Percentiles rank a stretch among this genome's conserved stretches.
Evolutionary conservation across 306 rosid species (phyloP).

Genomic region (Casuarina equisetifolia): DNA sequence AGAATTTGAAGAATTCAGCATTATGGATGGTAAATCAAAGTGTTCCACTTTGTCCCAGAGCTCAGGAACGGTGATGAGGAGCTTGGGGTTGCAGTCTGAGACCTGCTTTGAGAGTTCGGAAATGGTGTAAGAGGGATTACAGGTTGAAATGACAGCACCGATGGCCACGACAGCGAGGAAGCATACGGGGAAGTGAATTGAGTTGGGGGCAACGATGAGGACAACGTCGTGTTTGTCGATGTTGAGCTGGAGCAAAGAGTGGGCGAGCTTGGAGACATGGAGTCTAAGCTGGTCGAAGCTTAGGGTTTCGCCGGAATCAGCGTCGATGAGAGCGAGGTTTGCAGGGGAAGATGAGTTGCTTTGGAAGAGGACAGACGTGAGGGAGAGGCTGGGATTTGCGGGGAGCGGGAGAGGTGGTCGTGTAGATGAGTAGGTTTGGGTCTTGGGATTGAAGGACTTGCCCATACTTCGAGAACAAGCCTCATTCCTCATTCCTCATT

Average conservation of each 20-base stretch:
- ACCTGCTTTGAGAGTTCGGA: conserved; percentile 37
- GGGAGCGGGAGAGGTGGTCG: conserved; percentile 46
- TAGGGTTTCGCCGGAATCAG: conserved; percentile 28
- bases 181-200: conserved; percentile 12
- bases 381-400: conserved; percentile 37
- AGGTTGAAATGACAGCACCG: conserved; percentile 37
- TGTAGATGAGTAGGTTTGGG: conserved; percentile 27
- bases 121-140: conserved; percentile 33
- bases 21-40: conserved; percentile 27
- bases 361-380: conserved; percentile 53
- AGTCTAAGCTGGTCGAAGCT: conserved; percentile 42
- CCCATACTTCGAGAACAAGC: neutral
- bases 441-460: neutral
- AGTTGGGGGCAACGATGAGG: conserved; percentile 34
- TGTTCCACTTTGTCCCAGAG: conserved; percentile 24
- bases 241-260: conserved; percentile 21
- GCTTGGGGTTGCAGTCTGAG: conserved; percentile 41
- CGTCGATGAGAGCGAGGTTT: conserved; percentile 36
- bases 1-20: conserved; percentile 11
- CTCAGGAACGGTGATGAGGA: conserved; percentile 35
- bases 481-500: too few species aligned
- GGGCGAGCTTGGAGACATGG: conserved; percentile 35
- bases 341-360: conserved; percentile 26
- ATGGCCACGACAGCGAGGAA: conserved; percentile 27
- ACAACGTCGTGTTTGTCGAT: conserved; percentile 35